Evolutionary conservation across 139 green algal species (phyloP), one percentile per base, ranked within the genome.

Genomic region (Chlorella vulgaris): DNA sequence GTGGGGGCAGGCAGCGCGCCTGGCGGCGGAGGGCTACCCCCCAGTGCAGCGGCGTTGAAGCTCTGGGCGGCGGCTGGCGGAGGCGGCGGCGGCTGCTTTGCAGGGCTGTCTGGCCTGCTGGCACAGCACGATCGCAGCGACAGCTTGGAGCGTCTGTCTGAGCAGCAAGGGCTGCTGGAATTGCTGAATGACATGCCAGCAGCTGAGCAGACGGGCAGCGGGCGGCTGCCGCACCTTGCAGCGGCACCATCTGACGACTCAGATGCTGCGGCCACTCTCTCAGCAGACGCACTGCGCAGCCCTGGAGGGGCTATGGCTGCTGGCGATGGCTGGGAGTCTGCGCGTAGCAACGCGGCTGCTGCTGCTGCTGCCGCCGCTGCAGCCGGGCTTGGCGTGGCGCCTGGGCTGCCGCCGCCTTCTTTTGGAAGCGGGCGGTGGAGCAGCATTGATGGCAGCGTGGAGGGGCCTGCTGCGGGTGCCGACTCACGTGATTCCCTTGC

Each of bases 81-180:
- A 15, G 51, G 33, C 35, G 73, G 35, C 35, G 28, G 33, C 5
- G 33, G 31, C 35, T 47, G 55, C 22, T 78, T 78, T 67, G 55
- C 71, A 0, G 51, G 50, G 18, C 70, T 78, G 47, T 22, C 70
- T 1, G 70, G 70, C 21, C 71, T 78, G 73, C 73, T 79, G 73
- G 51, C 19, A 26, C 43, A 35, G 4, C 77, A 82, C 35, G 65
- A 43, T 13, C 47, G 77, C 8, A 63, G 62, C 43, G 77, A 82
- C 77, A 82, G 77, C 65, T 33, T 82, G 77, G 77, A 82, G 77
- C 62, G 26, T 4, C 65, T 82, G 24, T 82, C 77, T 3, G 65
- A 75, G 61, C 60, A 66, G 60, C 31, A 47, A 7, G 77, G 77
- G 8, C 21, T 82, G 77, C 77, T 82, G 10, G 65, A 82, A 2